Conservation (phyloP, 352 stramenopile genomes). For the Pythium sukuiense region DNA sequence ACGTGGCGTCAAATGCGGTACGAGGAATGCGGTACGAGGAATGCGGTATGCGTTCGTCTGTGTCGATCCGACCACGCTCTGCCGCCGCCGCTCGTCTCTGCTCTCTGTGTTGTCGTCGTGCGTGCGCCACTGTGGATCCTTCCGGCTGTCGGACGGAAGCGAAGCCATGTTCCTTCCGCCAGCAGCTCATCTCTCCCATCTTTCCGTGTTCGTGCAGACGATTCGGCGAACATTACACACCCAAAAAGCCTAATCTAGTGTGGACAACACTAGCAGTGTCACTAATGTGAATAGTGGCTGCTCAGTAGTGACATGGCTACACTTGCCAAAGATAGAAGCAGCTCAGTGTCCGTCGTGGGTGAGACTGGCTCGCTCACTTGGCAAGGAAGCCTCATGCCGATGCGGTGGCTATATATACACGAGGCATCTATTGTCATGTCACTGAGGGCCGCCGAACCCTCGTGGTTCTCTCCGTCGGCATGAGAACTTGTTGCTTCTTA, state of each 20-base stretch:
- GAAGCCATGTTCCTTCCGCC: conserved; percentile 4
- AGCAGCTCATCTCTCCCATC: conserved; percentile 14
- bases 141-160: not conserved
- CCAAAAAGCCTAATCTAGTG: not conserved
- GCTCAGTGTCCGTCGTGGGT: not conserved
- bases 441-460: not conserved
- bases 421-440: not conserved
- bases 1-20: no score
- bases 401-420: not conserved
- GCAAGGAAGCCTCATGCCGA: not conserved
- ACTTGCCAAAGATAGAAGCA: not conserved
- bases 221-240: conserved; percentile 2
- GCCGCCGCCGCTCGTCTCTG: conserved; percentile 3
- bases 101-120: conserved; percentile 12
- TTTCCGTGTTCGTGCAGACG: not conserved
- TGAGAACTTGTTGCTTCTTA: not conserved
- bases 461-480: not conserved
- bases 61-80: conserved; percentile 2
- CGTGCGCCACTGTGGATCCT: conserved; percentile 2
- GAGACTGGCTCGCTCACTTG: not conserved
- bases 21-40: not conserved
- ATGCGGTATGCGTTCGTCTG: not conserved
- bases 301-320: not conserved
- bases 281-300: not conserved
- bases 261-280: not conserved